phyloP scores from a whole-genome alignment of 352 stramenopile species.

The Lagenidium sp. region DNA sequence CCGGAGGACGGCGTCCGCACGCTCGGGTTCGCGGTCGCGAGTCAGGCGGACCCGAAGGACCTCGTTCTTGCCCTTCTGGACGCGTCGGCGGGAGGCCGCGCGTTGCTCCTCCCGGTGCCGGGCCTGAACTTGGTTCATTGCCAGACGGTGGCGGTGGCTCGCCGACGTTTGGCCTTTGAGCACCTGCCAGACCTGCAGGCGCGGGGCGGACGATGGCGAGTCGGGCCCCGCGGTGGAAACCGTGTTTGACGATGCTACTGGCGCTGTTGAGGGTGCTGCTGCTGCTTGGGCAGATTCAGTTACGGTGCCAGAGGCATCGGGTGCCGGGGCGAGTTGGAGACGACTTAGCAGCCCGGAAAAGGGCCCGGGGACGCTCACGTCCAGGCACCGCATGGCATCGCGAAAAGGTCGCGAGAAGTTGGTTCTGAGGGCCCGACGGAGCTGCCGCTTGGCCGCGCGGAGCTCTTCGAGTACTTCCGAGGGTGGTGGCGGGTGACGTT shows the following conservation, averaged over 20 bases:
- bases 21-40: conserved; percentile 16
- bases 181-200: conserved; percentile 24
- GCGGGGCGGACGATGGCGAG: neutral
- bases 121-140: conserved; percentile 10
- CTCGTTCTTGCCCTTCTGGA: conserved; percentile 25
- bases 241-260: neutral
- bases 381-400: conserved; percentile 39
- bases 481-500: too few relatives aligned
- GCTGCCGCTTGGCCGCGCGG: conserved; percentile 10
- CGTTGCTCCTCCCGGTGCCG: conserved; percentile 1
- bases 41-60: conserved; percentile 22
- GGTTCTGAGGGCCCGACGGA: conserved; percentile 28
- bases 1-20: conserved; percentile 13
- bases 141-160: conserved; percentile 7
- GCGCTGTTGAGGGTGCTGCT: too few relatives aligned
- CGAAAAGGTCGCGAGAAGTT: conserved; percentile 48
- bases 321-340: conserved; percentile 16
- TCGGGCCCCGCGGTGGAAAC: neutral
- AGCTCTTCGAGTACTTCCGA: conserved; percentile 5
- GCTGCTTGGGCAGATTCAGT: too few relatives aligned
- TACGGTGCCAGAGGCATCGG: neutral
- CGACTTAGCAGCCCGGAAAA: conserved; percentile 25
- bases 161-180: conserved; percentile 18
- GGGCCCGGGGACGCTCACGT: conserved; percentile 24
- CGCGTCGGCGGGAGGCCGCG: conserved; percentile 11